Base-by-base conservation (phyloP, 495 filamentous ascomycete species). In the Hypoxylon trugodes region DNA sequence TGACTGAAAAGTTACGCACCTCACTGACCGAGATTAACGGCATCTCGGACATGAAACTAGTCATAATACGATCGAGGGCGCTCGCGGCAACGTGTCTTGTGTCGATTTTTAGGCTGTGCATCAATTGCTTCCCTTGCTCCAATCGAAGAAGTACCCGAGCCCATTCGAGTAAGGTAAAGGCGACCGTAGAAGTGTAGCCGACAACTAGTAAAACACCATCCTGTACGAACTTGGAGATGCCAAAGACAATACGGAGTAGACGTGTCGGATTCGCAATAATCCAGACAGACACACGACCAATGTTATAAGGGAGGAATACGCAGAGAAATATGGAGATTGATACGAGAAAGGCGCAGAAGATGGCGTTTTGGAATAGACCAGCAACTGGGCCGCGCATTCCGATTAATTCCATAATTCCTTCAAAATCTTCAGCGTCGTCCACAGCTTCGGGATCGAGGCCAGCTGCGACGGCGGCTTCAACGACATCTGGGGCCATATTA, bases 391-490 rank as follows among this genome's bases (percentile, higher is more conserved):
- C 95, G 66, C 96, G 90, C 90, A 99, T 95, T 43, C 95, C 95
- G 28, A 99, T 88, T 8, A 99, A 83, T 70, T 99, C 95, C 80
- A 98, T 84, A 43, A 99, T 91, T 4, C 95, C 95, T 72, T 99
- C 95, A n/a, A 99, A 86, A 66, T 99, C 95, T 74, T 99, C 95
- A 7, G 89, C 91, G 63, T 96, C 93, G 49, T 98, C 95, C 28
- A 81, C 73, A 10, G 78, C 79, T 50, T 82, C 80, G 9, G 74
- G 74, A 40, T 82, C 79, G 2, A 82, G 68, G 7, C 73, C 78
- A 5, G 77, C 75, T 15, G 70, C 76, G 4, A 66, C 74, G 4
- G 74, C 79, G n/a, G 73, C 76, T 41, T 77, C 77, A 7, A 70
- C 73, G 0, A 62, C 74, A 6, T 76, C 75, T 5, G 60, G 73